Conservation (phyloP, 73 alveolate species). For the Paramecium caudatum region DNA sequence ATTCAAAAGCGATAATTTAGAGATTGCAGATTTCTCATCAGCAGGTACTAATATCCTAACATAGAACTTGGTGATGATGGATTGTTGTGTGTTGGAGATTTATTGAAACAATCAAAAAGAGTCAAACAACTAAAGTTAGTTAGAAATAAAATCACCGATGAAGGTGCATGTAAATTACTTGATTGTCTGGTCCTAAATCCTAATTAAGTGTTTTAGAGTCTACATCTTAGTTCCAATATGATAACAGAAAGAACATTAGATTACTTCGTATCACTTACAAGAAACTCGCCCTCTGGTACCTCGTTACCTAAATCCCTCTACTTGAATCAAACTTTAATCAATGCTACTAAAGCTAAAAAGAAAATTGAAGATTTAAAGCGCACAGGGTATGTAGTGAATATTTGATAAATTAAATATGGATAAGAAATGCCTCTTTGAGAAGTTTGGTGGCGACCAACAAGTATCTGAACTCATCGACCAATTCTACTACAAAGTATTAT, state of each 20-base stretch:
- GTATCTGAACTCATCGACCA: constrained; percentile 63
- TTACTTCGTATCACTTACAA: constrained; percentile 17
- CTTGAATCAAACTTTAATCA: constrained; percentile 43
- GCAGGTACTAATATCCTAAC: constrained; percentile 24
- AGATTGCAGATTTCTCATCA: constrained; percentile 52
- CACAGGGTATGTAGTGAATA: constrained; percentile 58
- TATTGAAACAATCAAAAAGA: not conserved
- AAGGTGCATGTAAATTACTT: constrained; percentile 46
- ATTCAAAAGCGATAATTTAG: constrained; percentile 56
- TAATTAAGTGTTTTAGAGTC: not conserved
- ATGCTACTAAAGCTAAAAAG: constrained; percentile 65
- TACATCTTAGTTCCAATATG: constrained; percentile 49
- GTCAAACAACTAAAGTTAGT: constrained; percentile 63
- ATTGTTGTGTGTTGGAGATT: not conserved
- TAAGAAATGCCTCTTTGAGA: constrained; percentile 46
- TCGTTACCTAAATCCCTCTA: constrained; percentile 46
- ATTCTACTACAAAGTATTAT: constrained; percentile 63
- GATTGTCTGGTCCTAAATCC: constrained; percentile 12
- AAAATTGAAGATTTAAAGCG: constrained; percentile 57
- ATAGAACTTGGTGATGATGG: constrained; percentile 67
- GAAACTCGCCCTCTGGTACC: not conserved
- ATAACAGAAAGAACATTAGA: constrained; percentile 65
- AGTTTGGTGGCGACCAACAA: constrained; percentile 61
- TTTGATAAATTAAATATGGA: constrained; percentile 63
- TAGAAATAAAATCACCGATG: constrained; percentile 52